Percentiles rank a stretch among this genome's conserved stretches.
Evolutionary conservation across 192 early-diverging fungal species (phyloP).

Genomic region (Linderina pennispora): DNA sequence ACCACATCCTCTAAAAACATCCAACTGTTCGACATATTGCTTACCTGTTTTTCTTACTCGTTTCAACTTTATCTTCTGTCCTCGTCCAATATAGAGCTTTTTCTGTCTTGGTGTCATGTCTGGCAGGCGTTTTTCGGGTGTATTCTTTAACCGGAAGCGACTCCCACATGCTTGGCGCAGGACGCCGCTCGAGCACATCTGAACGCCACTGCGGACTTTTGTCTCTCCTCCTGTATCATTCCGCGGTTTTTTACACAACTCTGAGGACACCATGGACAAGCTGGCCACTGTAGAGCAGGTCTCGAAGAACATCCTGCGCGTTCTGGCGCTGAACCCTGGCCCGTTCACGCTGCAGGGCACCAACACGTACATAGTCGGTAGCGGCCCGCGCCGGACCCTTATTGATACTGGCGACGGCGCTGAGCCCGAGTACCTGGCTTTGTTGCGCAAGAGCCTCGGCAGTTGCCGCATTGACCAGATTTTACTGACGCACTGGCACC

Average conservation of each 20-base stretch:
- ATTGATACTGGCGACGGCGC: constrained; percentile 76
- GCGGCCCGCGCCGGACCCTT: constrained; percentile 61
- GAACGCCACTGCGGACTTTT: too few species aligned
- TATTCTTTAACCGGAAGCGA: too few species aligned
- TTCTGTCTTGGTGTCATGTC: too few species aligned
- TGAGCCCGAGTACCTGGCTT: constrained; percentile 54
- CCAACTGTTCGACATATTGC: too few species aligned
- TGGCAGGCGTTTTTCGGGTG: too few species aligned
- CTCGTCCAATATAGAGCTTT: too few species aligned
- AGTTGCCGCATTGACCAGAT: constrained; percentile 51
- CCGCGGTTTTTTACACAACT: too few species aligned
- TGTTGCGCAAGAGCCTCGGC: constrained; percentile 51
- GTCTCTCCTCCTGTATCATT: too few species aligned
- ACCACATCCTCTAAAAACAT: constrained; percentile 43
- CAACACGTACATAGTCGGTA: constrained; percentile 83
- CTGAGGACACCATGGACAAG: constrained; percentile 28
- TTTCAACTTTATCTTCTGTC: too few species aligned
- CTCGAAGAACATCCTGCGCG: constrained; percentile 54
- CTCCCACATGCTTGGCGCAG: too few species aligned
- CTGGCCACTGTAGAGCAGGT: constrained; percentile 49
- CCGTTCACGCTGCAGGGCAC: constrained; percentile 81
- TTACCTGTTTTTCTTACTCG: too few species aligned
- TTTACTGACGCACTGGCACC: constrained; percentile 75
- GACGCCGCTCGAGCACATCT: too few species aligned
- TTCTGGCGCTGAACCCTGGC: constrained; percentile 75